Base-by-base conservation (phyloP, 140 eudicot species). In the Bidens hawaiensis region DNA sequence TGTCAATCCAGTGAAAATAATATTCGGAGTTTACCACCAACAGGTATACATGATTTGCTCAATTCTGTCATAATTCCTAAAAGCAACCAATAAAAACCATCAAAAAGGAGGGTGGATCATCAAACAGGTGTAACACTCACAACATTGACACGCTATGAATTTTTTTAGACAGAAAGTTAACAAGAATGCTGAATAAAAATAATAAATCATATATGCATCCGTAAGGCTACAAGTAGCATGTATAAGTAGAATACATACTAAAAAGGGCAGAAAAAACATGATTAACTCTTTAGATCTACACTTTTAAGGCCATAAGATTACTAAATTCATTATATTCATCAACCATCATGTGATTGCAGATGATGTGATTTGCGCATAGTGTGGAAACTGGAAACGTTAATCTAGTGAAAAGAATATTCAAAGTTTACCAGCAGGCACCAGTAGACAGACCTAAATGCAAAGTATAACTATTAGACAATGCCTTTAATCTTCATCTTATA, bases 351-450 rank as follows among this genome's bases (percentile, higher is more conserved):
- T 47, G 42, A 56, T 82, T 45, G 88, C 96, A 13, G 87, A 67
- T 13, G 99, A 82, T 14, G 96, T 88, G 76, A 93, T 81, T 55
- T 85, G 82, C 99, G 49, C 68, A 69, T 16, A 43, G 2, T 0
- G 68, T 22, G 51, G 53, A 40, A 60, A 23, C 75, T 24, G 47
- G n/a, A 4, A 34, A 65, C 33, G 25, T 36, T 19, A 43, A 41
- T 27, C 34, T 47, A 25, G 7, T 30, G 16, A 41, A 47, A 67
- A 53, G 24, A 1, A 43, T 58, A 34, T 18, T 58, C 11, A 18
- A 18, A 58, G 43, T 34, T 18, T 7, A 59, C 59, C 2, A 50
- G 18, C 46, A 54, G n/a, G n/a, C n/a, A n/a, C n/a, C n/a, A n/a
- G n/a, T n/a, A n/a, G n/a, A n/a, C n/a, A n/a, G n/a, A n/a, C n/a